Percentiles rank a stretch among this genome's conserved stretches.
phyloP scores from a whole-genome alignment of 2,329 filamentous ascomycete species.

The Aureobasidium leucospermi region DNA sequence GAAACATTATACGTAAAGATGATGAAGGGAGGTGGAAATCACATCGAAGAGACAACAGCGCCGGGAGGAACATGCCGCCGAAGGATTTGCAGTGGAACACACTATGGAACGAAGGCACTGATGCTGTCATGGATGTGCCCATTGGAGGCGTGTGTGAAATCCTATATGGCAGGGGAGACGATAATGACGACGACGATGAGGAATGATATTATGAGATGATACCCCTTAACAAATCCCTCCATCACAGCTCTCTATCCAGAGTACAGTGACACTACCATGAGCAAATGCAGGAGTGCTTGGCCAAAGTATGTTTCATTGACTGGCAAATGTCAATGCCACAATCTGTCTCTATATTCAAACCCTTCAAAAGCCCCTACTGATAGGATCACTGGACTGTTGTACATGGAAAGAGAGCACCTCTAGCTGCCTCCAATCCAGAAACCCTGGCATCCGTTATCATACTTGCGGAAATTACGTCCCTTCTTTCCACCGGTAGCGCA shows the following conservation, averaged over 20 bases:
- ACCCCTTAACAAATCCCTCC: too few relatives aligned
- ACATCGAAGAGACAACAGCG: conserved; percentile 22
- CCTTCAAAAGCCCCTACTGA: too few relatives aligned
- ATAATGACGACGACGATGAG: neutral
- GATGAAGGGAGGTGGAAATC: conserved; percentile 17
- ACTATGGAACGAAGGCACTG: conserved; percentile 87
- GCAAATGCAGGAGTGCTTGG: too few relatives aligned
- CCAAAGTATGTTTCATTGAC: too few relatives aligned
- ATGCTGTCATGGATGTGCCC: conserved; percentile 95
- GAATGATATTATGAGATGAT: neutral
- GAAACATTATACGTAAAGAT: conserved; percentile 41
- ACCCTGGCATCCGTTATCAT: neutral
- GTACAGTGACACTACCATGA: too few relatives aligned
- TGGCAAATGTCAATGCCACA: too few relatives aligned
- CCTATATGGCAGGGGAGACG: conserved; percentile 60
- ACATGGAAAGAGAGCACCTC: too few relatives aligned
- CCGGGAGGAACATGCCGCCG: conserved; percentile 22
- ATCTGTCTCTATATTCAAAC: too few relatives aligned
- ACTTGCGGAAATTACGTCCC: neutral
- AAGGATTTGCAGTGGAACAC: conserved; percentile 61
- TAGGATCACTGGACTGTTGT: too few relatives aligned
- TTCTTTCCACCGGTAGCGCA: neutral
- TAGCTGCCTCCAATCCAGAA: neutral
- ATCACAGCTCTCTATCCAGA: too few relatives aligned
- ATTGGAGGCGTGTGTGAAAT: conserved; percentile 93